These are phyloP conservation scores for Agaricus sinodeliciosus DNA, from an alignment of 768 basidiomycete genomes.

Conservation along the genomic window DNA sequence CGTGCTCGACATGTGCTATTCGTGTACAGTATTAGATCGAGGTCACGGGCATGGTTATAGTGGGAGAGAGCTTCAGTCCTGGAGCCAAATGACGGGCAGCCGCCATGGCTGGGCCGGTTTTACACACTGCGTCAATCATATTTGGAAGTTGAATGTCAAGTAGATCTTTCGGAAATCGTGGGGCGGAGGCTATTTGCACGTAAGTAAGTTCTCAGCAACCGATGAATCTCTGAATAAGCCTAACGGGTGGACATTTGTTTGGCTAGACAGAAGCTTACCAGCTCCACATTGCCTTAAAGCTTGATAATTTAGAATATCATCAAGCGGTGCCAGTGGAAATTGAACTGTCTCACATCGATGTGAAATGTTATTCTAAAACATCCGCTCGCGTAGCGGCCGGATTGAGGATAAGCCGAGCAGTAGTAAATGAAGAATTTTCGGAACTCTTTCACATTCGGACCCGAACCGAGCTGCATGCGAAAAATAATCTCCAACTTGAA, in stretches of 20 bases:
- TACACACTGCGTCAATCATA: not conserved
- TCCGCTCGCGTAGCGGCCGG: not conserved
- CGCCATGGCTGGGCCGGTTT: not conserved
- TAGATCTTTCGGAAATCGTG: slow-evolving; percentile 1
- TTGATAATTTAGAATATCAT: not conserved
- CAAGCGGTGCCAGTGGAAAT: not conserved
- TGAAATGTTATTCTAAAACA: not conserved
- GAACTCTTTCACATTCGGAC: too few species aligned
- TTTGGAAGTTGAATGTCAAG: not conserved
- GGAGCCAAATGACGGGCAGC: too few species aligned
- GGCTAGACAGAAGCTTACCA: not conserved
- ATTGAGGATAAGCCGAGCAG: not conserved
- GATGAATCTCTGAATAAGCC: not conserved
- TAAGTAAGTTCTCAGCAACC: too few species aligned
- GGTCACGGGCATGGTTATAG: too few species aligned
- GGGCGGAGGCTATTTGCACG: not conserved
- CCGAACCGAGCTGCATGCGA: too few species aligned
- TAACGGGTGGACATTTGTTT: slow-evolving; percentile 1
- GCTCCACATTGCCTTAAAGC: not conserved
- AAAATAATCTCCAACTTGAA: too few species aligned
- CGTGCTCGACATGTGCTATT: not conserved
- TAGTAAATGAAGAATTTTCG: too few species aligned
- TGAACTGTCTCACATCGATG: slow-evolving; percentile 6
- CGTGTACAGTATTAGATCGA: not conserved
- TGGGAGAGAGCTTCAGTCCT: not conserved